A percentile compares a stretch with the other conserved stretches of the same genome.
Conservation (phyloP, 192 early-diverging fungal species). For the Diversispora eburnea region DNA sequence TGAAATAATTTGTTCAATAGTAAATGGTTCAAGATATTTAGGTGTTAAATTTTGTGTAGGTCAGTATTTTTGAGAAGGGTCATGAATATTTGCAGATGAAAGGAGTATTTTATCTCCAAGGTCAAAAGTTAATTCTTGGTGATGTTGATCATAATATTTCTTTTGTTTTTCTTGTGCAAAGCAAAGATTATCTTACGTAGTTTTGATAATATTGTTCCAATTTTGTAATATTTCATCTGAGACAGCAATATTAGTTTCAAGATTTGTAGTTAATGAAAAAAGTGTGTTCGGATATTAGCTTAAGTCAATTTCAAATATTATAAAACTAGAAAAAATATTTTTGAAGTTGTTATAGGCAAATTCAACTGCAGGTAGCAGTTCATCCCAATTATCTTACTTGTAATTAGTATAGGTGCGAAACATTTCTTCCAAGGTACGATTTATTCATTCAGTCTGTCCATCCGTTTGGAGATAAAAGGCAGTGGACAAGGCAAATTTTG, state of each 20-base stretch:
- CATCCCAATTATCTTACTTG: slow-evolving; percentile 44
- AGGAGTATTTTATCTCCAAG: slow-evolving; percentile 33
- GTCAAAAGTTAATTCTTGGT: not conserved
- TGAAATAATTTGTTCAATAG: slow-evolving; percentile 18
- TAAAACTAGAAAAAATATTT: not conserved
- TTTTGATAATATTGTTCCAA: not conserved
- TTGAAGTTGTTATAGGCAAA: slow-evolving; percentile 53
- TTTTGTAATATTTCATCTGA: too few relatives aligned
- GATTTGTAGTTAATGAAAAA: too few relatives aligned
- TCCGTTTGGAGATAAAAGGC: slow-evolving; percentile 35
- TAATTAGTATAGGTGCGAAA: slow-evolving; percentile 33
- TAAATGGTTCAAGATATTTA: slow-evolving; percentile 27
- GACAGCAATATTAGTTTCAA: too few relatives aligned
- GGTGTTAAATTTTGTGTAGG: slow-evolving; percentile 21
- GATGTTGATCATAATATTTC: slow-evolving; percentile 3
- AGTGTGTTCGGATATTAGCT: not conserved
- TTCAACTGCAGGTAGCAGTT: slow-evolving; percentile 38
- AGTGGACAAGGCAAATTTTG: slow-evolving; percentile 34
- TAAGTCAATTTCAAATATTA: too few relatives aligned
- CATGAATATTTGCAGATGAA: not conserved
- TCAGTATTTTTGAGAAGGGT: not conserved
- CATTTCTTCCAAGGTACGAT: slow-evolving; percentile 25
- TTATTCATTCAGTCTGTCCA: slow-evolving; percentile 31
- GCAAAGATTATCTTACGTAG: not conserved
- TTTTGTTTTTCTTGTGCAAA: slow-evolving; percentile 21